A percentile compares a stretch with the other conserved stretches of the same genome.
phyloP scores from a whole-genome alignment of 2,329 filamentous ascomycete genomes.

The Graphilbum fragrans region DNA sequence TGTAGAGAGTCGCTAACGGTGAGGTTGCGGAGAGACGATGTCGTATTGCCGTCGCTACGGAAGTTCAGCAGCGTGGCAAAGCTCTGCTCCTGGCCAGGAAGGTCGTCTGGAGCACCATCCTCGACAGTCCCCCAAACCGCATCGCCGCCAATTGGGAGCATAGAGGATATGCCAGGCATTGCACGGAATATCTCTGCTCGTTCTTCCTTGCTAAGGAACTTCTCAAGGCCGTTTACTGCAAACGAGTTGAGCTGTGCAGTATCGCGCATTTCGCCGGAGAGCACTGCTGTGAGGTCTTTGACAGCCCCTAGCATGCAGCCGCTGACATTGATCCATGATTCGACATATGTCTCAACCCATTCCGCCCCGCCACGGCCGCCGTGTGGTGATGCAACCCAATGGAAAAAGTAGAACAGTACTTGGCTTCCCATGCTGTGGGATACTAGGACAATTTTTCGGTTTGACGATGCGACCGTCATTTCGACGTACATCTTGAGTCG shows the following conservation, averaged over 20 bases:
- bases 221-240: slow-evolving; percentile 92
- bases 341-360: slow-evolving; percentile 86
- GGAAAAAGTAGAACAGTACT: slow-evolving; percentile 71
- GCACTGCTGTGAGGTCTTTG: slow-evolving; percentile 79
- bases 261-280: slow-evolving; percentile 97
- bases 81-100: slow-evolving; percentile 56
- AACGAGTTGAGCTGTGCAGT: slow-evolving; percentile 94
- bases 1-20: slow-evolving; percentile 67
- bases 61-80: slow-evolving; percentile 84
- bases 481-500: slow-evolving; percentile 85
- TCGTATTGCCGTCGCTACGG: slow-evolving; percentile 49
- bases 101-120: slow-evolving; percentile 80
- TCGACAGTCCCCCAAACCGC: slow-evolving; percentile 80
- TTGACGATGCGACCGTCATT: slow-evolving; percentile 58
- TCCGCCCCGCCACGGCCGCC: slow-evolving; percentile 70
- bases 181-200: slow-evolving; percentile 87
- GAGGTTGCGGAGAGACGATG: slow-evolving; percentile 59
- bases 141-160: slow-evolving; percentile 89
- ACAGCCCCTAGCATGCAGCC: slow-evolving; percentile 94
- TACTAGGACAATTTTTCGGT: slow-evolving; percentile 71
- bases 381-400: slow-evolving; percentile 65
- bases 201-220: slow-evolving; percentile 83
- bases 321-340: slow-evolving; percentile 96
- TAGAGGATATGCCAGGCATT: slow-evolving; percentile 93
- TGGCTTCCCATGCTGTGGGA: slow-evolving; percentile 98